Conservation (phyloP, 257 asterid genomes). For the Rauvolfia tetraphylla region DNA sequence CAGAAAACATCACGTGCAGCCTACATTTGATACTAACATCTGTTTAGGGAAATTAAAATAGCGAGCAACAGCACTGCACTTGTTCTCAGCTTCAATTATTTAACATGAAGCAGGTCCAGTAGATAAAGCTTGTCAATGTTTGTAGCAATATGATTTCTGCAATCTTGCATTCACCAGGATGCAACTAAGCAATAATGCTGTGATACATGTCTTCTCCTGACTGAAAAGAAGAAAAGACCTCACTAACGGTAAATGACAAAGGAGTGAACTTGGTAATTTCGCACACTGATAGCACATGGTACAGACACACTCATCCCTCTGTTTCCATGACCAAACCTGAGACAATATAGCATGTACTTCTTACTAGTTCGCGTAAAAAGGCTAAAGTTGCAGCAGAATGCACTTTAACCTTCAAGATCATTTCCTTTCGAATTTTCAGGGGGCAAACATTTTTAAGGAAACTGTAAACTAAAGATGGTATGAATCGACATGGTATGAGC, state of each 20-base stretch:
- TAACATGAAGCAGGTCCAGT: background rate
- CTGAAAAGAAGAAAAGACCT: background rate
- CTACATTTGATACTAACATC: background rate
- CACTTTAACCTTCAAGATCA: background rate
- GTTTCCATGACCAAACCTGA: background rate
- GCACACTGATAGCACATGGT: background rate
- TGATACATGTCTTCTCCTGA: background rate
- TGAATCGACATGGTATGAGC: background rate
- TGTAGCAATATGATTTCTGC: background rate
- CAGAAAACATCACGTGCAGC: background rate
- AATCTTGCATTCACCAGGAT: background rate
- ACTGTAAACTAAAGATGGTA: background rate
- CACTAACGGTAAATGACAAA: background rate
- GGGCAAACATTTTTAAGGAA: background rate
- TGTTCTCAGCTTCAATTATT: background rate
- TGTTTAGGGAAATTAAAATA: background rate
- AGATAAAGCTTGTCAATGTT: background rate
- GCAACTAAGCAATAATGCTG: background rate
- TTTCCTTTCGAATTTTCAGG: background rate
- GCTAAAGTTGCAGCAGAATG: slow-evolving; percentile 2
- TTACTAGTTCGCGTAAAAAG: background rate
- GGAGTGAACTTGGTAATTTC: background rate
- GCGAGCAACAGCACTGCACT: no score
- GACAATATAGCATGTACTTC: background rate
- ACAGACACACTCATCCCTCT: background rate